phyloP scores from a whole-genome alignment of 768 basidiomycete genomes.

The Hysterangium stoloniferum region DNA sequence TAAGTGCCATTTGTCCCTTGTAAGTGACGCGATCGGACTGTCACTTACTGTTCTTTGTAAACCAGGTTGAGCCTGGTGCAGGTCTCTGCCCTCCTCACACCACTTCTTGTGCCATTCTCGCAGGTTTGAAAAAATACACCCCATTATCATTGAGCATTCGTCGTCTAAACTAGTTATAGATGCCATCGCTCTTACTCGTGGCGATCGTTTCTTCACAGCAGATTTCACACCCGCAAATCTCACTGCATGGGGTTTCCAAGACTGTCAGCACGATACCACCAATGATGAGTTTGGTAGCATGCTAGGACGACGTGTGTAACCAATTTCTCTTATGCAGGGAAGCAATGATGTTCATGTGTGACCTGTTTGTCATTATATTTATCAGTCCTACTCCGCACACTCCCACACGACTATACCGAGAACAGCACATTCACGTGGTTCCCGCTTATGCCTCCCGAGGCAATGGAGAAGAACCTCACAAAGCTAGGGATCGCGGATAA shows the following conservation, averaged over 20 bases:
- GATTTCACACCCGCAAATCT: conserved; percentile 77
- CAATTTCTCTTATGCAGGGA: no score
- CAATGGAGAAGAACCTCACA: conserved; percentile 53
- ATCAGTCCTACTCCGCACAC: conserved; percentile 56
- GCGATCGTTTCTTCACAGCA: conserved; percentile 69
- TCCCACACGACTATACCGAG: conserved; percentile 60
- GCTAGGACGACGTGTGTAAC: conserved; percentile 40
- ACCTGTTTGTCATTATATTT: not conserved
- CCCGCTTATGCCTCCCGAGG: conserved; percentile 74
- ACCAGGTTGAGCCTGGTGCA: conserved; percentile 50
- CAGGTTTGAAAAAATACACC: no score
- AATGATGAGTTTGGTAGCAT: conserved; percentile 73
- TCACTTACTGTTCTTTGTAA: no score
- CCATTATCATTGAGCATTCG: no score
- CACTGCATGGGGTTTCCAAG: conserved; percentile 79
- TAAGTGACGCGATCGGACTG: no score
- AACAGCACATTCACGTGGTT: conserved; percentile 79
- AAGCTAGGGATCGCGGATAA: conserved; percentile 45
- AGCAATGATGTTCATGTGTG: no score
- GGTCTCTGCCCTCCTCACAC: conserved; percentile 81
- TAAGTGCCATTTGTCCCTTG: no score
- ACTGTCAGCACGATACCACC: conserved; percentile 66
- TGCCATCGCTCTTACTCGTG: conserved; percentile 66
- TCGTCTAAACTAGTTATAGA: conserved; percentile 37
- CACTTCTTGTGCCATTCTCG: conserved; percentile 75